Evolutionary conservation across 305 asterid species (phyloP).

Genomic region (Lippia alba): DNA sequence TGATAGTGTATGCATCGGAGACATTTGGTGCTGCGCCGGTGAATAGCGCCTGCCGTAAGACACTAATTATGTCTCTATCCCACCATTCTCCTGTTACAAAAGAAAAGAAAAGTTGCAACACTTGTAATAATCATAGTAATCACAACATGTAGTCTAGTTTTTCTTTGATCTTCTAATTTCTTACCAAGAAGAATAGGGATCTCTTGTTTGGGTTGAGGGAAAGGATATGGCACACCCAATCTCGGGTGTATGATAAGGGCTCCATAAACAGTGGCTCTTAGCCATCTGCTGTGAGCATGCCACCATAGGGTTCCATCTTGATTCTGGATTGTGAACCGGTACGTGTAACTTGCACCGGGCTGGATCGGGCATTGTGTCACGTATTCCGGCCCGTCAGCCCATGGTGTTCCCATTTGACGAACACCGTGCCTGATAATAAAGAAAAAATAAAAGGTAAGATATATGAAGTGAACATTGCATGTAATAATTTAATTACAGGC

Average conservation of each 20-base stretch:
- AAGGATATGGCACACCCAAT: conserved; percentile 63
- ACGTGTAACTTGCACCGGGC: conserved; percentile 78
- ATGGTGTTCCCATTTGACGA: conserved; percentile 76
- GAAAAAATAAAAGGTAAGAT: not conserved
- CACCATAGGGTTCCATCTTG: conserved; percentile 90
- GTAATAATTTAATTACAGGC: no score
- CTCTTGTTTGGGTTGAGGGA: conserved; percentile 53
- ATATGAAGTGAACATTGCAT: no score
- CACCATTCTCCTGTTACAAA: conserved; percentile 83
- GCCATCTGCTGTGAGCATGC: conserved; percentile 92
- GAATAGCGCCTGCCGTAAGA: conserved; percentile 57
- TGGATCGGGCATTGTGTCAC: conserved; percentile 85
- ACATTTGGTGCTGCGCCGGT: conserved; percentile 79
- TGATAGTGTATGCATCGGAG: conserved; percentile 84
- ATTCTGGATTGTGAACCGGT: conserved; percentile 59
- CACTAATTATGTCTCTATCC: conserved; percentile 64
- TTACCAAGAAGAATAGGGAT: conserved; percentile 75
- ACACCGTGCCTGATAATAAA: conserved; percentile 67
- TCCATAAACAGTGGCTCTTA: conserved; percentile 82
- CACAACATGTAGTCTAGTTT: no score
- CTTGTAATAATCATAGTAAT: no score
- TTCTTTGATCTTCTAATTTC: not conserved
- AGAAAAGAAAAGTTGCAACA: no score
- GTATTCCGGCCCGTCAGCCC: conserved; percentile 90
- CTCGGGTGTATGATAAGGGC: conserved; percentile 72